Base-by-base conservation (phyloP, 2,329 filamentous ascomycete genomes). In the Phyllosticta citrichinensis region DNA sequence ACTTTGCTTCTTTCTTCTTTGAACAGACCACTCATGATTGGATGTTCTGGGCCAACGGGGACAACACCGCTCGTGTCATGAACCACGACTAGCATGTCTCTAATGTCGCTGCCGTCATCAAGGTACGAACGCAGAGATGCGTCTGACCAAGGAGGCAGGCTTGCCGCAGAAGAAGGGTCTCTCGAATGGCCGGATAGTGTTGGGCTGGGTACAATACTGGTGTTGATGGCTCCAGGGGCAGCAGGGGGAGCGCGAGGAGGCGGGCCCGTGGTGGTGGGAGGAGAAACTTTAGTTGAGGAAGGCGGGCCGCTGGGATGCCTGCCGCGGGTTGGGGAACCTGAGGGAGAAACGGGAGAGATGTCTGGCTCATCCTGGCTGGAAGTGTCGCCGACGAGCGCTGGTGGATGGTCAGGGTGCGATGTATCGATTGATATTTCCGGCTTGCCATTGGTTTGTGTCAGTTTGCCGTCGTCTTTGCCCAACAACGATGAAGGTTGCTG, bases 51-150 rank as follows among this genome's bases (percentile, higher is more conserved):
- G 1, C 87, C 84, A 8, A 87, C 89, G 19, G 91, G 88, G 52
- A 85, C 82, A 17, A 95, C 86, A 62, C 92, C 89, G 14, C 86
- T 88, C 72, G 92, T 96, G 75, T 97, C 92, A 70, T 96, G 92
- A 27, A 99, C 91, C 63, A 99, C 88, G 47, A 92, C 83, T 57
- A 97, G 81, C 71, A 97, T 83, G 71, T 99, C 93, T 57, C 90
- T 85, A 66, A 99, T 91, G 64, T 96, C 91, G 35, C 87, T 86
- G 63, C 90, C 86, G 66, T 94, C 91, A 66, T 97, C 93, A 68
- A 97, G 88, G 75, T 97, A 99, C 14, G 89, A 87, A 63, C 91
- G 85, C 27, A 99, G 82, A 67, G 86, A 89, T 61, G 85, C 81
- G 73, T 97, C 93, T 64, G 91, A 93, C 94, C 94, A 99, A 0